Evolutionary conservation across 768 basidiomycete genomes (phyloP).

Genomic region (Podaxis sp.): DNA sequence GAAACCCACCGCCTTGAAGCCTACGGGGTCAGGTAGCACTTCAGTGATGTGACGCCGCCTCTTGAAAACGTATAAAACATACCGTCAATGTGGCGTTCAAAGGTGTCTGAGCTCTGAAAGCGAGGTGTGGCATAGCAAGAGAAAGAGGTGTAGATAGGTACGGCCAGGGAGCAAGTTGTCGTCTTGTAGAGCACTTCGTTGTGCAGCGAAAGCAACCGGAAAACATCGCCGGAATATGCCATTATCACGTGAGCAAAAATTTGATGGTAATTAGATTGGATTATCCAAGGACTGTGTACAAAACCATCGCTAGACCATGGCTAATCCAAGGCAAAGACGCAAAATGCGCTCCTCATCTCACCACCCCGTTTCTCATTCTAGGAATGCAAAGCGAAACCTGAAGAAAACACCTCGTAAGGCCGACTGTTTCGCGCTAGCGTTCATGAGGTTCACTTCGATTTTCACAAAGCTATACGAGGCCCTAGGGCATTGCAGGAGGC

Average conservation of each 20-base stretch:
- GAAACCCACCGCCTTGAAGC: slow-evolving; percentile 57
- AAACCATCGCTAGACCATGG: slow-evolving; percentile 51
- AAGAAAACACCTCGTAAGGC: slow-evolving; percentile 76
- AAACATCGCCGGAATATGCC: slow-evolving; percentile 31
- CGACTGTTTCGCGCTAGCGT: neutral
- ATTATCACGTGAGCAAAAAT: slow-evolving; percentile 18
- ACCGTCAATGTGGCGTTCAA: slow-evolving; percentile 38
- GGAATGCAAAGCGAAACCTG: slow-evolving; percentile 69
- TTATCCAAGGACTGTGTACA: neutral
- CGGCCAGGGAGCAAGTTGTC: slow-evolving; percentile 16
- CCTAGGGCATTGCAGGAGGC: slow-evolving; percentile 79
- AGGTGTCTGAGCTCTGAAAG: slow-evolving; percentile 39
- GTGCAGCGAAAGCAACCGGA: slow-evolving; percentile 24
- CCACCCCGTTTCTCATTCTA: slow-evolving; percentile 71
- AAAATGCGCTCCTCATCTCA: slow-evolving; percentile 81
- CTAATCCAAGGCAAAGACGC: slow-evolving; percentile 89
- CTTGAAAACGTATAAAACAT: slow-evolving; percentile 18
- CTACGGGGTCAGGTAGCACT: slow-evolving; percentile 29
- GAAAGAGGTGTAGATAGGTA: slow-evolving; percentile 1
- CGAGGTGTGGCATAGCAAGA: slow-evolving; percentile 41
- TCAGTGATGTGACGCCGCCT: slow-evolving; percentile 11
- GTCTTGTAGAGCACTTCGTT: slow-evolving; percentile 20
- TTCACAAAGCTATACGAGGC: slow-evolving; percentile 66
- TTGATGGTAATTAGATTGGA: neutral
- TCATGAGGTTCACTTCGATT: neutral